Evolutionary conservation across 805 yeast species (phyloP).

Genomic region (Yarrowia divulgata): DNA sequence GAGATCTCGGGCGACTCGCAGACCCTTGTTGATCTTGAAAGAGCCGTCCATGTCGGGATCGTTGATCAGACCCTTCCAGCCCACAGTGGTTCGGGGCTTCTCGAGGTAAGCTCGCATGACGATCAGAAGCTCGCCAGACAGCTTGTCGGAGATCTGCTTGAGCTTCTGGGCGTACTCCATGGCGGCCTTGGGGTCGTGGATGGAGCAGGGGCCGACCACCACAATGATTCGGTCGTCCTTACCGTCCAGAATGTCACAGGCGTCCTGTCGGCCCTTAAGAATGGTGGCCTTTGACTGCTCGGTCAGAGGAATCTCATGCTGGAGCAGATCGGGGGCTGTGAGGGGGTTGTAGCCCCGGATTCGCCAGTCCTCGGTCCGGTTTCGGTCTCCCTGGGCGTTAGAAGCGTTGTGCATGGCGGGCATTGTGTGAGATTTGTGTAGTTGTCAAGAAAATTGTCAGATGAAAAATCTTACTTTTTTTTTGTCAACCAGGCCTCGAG

Average conservation of each 20-base stretch:
- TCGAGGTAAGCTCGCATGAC: slow-evolving; percentile 98
- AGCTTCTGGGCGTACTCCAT: slow-evolving; percentile 81
- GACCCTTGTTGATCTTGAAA: slow-evolving; percentile 93
- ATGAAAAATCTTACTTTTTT: slow-evolving; percentile 21
- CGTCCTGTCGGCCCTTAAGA: slow-evolving; percentile 75
- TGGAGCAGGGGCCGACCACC: slow-evolving; percentile 96
- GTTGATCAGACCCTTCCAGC: slow-evolving; percentile 98
- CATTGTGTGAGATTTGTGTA: slow-evolving; percentile 9
- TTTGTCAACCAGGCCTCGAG: not conserved
- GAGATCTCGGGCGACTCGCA: slow-evolving; percentile 84
- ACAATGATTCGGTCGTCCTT: slow-evolving; percentile 86
- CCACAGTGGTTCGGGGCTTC: slow-evolving; percentile 98
- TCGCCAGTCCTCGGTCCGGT: slow-evolving; percentile 41
- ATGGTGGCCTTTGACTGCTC: slow-evolving; percentile 67
- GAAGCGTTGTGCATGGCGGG: slow-evolving; percentile 37
- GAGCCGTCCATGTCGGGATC: slow-evolving; percentile 96
- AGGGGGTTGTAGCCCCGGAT: slow-evolving; percentile 90
- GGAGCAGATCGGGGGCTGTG: slow-evolving; percentile 92
- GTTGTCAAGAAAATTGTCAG: not conserved
- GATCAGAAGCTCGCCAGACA: slow-evolving; percentile 77
- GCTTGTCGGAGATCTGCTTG: slow-evolving; percentile 62
- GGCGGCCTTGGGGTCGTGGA: slow-evolving; percentile 94
- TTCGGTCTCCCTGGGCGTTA: slow-evolving; percentile 37
- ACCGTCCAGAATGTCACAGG: slow-evolving; percentile 76
- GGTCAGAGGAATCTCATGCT: slow-evolving; percentile 80